A percentile compares a stretch with the other conserved stretches of the same genome.
These are phyloP conservation scores for Heterobasidion occidentale DNA, from an alignment of 1,284 basidiomycete species.

Conservation along the genomic window DNA sequence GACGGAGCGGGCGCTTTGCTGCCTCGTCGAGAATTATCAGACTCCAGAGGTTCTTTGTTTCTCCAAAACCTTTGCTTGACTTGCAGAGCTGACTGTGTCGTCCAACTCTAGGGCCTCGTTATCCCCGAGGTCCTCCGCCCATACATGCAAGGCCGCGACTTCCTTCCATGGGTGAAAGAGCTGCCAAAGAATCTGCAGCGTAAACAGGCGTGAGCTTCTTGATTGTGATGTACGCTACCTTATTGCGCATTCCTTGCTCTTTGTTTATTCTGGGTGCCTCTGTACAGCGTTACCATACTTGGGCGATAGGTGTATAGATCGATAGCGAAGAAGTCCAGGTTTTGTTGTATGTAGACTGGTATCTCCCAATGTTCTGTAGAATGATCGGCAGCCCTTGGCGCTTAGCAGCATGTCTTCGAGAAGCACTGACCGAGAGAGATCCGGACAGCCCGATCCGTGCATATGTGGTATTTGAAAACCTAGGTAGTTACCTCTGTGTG, in stretches of 20 bases:
- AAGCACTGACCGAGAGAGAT: too few relatives aligned
- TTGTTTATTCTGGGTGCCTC: not conserved
- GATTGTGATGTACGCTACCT: not conserved
- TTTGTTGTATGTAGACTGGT: not conserved
- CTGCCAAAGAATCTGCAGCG: constrained; percentile 74
- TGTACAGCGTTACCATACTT: too few relatives aligned
- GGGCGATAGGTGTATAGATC: not conserved
- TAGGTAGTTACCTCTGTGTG: too few relatives aligned
- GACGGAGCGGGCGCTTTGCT: constrained; percentile 93
- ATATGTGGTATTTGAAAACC: too few relatives aligned
- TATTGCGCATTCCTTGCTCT: not conserved
- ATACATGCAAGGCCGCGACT: constrained; percentile 95
- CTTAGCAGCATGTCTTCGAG: not conserved
- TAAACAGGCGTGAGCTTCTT: constrained; percentile 46
- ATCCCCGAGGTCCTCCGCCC: constrained; percentile 87
- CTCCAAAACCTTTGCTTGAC: not conserved
- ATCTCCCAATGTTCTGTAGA: not conserved
- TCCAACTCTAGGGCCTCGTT: constrained; percentile 58
- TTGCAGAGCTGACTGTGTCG: not conserved
- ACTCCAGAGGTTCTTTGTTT: constrained; percentile 65
- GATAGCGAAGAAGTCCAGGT: not conserved
- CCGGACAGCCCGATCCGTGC: too few relatives aligned
- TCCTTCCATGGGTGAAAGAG: constrained; percentile 83
- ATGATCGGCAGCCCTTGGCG: not conserved
- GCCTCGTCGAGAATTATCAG: constrained; percentile 98